These are phyloP conservation scores for Quercus rubra DNA, from an alignment of 306 rosid genomes.

Conservation along the genomic window DNA sequence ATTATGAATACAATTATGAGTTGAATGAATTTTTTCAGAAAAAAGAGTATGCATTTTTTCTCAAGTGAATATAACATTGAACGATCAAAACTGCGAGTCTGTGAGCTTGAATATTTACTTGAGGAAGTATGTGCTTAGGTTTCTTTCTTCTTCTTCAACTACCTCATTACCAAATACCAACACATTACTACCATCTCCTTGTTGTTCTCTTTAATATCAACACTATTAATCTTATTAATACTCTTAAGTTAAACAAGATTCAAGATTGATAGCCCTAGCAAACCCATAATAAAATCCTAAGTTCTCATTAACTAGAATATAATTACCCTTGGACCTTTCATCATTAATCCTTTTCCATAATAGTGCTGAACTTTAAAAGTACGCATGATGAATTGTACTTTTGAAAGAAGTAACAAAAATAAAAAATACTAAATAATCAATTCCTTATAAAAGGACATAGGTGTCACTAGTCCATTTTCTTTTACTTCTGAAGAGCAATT, in stretches of 20 bases:
- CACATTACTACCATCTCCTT: not conserved
- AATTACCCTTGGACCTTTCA: not conserved
- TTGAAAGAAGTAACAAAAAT: not conserved
- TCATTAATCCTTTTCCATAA: too few relatives aligned
- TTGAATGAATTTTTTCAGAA: not conserved
- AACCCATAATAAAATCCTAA: not conserved
- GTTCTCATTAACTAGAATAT: not conserved
- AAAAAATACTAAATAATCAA: not conserved
- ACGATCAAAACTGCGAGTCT: not conserved
- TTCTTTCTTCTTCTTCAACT: not conserved
- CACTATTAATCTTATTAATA: not conserved
- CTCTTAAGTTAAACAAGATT: too few relatives aligned
- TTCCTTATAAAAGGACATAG: not conserved
- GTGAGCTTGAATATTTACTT: not conserved
- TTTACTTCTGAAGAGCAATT: too few relatives aligned
- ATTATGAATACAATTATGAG: not conserved
- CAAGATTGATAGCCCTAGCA: too few relatives aligned
- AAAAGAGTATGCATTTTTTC: not conserved
- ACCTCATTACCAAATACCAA: too few relatives aligned
- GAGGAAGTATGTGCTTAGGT: not conserved
- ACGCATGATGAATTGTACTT: not conserved
- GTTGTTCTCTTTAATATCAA: not conserved
- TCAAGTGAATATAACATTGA: not conserved
- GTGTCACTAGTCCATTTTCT: not conserved
- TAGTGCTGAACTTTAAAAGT: not conserved